A percentile compares a stretch with the other conserved stretches of the same genome.
Evolutionary conservation across 78 protist genomes (phyloP).

Genomic region (Mantamonas sphyraenae): DNA sequence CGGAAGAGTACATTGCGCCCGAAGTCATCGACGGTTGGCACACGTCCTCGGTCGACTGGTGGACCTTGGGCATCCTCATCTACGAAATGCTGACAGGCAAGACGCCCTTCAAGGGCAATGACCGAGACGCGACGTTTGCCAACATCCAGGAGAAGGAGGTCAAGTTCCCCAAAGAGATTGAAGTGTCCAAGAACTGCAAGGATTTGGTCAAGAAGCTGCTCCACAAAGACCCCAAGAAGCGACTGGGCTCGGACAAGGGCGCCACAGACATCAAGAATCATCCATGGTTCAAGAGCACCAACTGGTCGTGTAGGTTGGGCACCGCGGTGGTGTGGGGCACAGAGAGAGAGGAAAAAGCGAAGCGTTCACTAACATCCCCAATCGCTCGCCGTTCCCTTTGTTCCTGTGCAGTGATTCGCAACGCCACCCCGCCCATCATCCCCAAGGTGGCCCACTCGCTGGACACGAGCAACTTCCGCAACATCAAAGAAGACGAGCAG

Average conservation of each 20-base stretch:
- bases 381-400: too few species aligned
- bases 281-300: too few species aligned
- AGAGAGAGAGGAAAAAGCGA: too few species aligned
- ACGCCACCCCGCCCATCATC: background rate
- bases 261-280: constrained; percentile 40
- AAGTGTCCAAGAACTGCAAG: constrained; percentile 8
- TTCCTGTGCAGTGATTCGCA: constrained; percentile 1
- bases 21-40: constrained; percentile 38
- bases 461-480: too few species aligned
- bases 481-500: too few species aligned
- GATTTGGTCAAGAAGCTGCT: constrained; percentile 40
- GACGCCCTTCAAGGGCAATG: constrained; percentile 20
- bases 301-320: too few species aligned
- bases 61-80: constrained; percentile 31
- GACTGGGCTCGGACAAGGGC: constrained; percentile 50
- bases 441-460: too few species aligned
- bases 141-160: constrained; percentile 6
- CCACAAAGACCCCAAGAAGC: constrained; percentile 46
- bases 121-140: constrained; percentile 21
- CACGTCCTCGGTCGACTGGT: constrained; percentile 21
- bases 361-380: too few species aligned
- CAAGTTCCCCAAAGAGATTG: background rate
- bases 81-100: constrained; percentile 2
- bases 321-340: too few species aligned
- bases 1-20: constrained; percentile 71